Conservation (phyloP, 192 early-diverging fungal species). For the Umbelopsis sp. region DNA sequence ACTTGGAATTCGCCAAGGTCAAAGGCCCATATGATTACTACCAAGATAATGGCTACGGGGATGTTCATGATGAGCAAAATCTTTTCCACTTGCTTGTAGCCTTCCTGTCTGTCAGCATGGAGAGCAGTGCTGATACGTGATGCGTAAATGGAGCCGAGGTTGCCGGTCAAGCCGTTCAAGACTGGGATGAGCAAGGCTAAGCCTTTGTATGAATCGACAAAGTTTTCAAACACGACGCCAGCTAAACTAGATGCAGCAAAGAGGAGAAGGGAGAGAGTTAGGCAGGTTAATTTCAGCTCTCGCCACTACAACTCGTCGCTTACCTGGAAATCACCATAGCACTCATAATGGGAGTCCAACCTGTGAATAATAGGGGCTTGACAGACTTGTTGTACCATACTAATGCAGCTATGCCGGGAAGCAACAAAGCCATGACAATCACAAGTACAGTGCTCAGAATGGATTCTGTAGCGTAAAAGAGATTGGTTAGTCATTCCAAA, state of each 20-base stretch:
- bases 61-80: constrained; percentile 69
- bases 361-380: constrained; percentile 59
- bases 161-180: constrained; percentile 72
- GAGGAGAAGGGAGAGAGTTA: background rate
- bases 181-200: constrained; percentile 70
- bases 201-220: constrained; percentile 61
- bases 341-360: constrained; percentile 73
- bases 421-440: constrained; percentile 36
- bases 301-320: background rate
- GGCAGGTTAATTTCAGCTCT: background rate
- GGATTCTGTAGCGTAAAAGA: constrained; percentile 31
- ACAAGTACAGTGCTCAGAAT: constrained; percentile 45
- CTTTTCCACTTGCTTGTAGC: constrained; percentile 50
- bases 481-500: background rate
- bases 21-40: constrained; percentile 49
- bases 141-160: constrained; percentile 76
- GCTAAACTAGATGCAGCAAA: constrained; percentile 44
- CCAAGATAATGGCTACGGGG: constrained; percentile 63
- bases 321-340: constrained; percentile 73
- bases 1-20: constrained; percentile 47
- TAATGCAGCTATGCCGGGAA: constrained; percentile 48
- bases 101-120: constrained; percentile 52
- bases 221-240: constrained; percentile 65
- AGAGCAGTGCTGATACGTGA: constrained; percentile 74
- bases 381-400: constrained; percentile 64